phyloP scores from a whole-genome alignment of 305 asterid species.

The Nicotiana rustica region DNA sequence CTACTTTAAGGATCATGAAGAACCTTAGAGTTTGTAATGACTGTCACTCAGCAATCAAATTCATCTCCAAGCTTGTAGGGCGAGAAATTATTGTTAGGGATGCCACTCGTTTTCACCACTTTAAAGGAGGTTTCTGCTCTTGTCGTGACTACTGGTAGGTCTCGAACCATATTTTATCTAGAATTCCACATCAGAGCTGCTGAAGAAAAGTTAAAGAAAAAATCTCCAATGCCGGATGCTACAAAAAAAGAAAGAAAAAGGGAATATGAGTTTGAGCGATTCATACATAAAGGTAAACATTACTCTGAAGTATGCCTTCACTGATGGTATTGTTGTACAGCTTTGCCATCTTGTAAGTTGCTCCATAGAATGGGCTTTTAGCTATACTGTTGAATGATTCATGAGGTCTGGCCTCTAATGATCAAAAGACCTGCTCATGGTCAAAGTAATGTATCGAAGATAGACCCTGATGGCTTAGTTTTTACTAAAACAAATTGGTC shows the following conservation, averaged over 20 bases:
- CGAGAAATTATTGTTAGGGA: conserved; percentile 84
- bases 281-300: conserved; percentile 23
- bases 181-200: conserved; percentile 5
- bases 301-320: neutral
- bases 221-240: neutral
- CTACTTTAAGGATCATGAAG: conserved; percentile 81
- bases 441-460: neutral
- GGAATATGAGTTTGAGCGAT: conserved; percentile 24
- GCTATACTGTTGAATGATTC: neutral
- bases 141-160: conserved; percentile 84
- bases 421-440: neutral
- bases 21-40: conserved; percentile 93
- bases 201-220: neutral
- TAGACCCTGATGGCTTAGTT: neutral
- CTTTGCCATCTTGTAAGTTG: conserved; percentile 9
- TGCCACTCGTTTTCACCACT: conserved; percentile 90
- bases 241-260: neutral
- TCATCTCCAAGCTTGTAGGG: conserved; percentile 66
- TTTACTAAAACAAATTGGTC: neutral
- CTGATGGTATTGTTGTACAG: neutral
- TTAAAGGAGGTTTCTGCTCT: conserved; percentile 75
- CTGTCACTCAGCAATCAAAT: conserved; percentile 85
- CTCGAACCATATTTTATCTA: neutral
- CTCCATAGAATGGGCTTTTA: neutral
- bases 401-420: neutral